A percentile compares a stretch with the other conserved stretches of the same genome.
Evolutionary conservation across 257 asterid species (phyloP).

Genomic region (Thymus mandschuricus): DNA sequence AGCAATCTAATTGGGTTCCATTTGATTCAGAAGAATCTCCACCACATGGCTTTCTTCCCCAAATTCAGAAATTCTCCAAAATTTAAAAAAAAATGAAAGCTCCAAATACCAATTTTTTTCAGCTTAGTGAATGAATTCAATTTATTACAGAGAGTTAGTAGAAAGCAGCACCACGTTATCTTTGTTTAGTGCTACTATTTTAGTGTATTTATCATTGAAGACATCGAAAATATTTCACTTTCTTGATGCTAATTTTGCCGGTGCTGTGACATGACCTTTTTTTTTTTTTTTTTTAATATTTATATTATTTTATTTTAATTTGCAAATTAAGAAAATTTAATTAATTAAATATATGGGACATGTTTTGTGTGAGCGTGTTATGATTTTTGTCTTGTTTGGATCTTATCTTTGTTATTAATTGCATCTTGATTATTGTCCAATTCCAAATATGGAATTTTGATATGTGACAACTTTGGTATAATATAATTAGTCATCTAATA

Average conservation of each 20-base stretch:
- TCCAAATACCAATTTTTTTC: slow-evolving; percentile 45
- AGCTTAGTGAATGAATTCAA: slow-evolving; percentile 23
- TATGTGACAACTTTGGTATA: neutral
- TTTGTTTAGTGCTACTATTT: neutral
- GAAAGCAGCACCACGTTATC: neutral
- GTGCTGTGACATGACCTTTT: neutral
- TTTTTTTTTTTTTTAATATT: no score
- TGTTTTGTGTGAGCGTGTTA: neutral
- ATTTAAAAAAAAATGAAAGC: slow-evolving; percentile 34
- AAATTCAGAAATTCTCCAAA: slow-evolving; percentile 22
- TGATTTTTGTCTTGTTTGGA: neutral
- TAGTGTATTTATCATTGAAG: slow-evolving; percentile 12
- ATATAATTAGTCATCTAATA: neutral
- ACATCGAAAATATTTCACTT: slow-evolving; percentile 7
- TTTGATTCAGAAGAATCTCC: slow-evolving; percentile 16
- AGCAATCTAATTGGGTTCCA: slow-evolving; percentile 6
- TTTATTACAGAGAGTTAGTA: slow-evolving; percentile 17
- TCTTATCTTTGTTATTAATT: neutral
- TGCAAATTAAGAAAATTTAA: no score
- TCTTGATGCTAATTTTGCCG: neutral
- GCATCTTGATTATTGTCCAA: neutral
- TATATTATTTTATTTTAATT: no score
- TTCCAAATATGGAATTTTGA: slow-evolving; percentile 1
- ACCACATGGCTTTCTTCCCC: slow-evolving; percentile 37
- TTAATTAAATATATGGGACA: neutral